Evolutionary conservation across 176 grass and related monocot species (phyloP).

Genomic region (Microstegium vimineum): DNA sequence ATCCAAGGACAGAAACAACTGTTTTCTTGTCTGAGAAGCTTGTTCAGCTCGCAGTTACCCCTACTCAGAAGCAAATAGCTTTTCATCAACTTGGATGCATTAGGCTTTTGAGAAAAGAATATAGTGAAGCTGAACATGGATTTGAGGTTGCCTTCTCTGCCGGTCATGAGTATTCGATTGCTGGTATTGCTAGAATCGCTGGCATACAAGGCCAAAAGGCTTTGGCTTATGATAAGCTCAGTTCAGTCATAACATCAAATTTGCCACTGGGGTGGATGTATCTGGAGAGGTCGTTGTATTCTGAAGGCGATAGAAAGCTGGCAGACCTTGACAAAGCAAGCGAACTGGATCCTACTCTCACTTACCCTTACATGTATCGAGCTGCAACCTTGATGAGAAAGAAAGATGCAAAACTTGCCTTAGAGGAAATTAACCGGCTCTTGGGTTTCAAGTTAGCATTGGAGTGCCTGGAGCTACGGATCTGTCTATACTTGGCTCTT

Average conservation of each 20-base stretch:
- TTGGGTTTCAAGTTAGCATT: conserved; percentile 84
- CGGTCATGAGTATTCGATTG: conserved; percentile 78
- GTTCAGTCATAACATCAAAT: conserved; percentile 67
- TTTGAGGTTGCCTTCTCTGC: conserved; percentile 63
- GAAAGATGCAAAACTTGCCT: conserved; percentile 66
- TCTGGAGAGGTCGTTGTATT: conserved; percentile 78
- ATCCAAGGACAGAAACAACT: conserved; percentile 59
- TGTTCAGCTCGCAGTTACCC: conserved; percentile 40
- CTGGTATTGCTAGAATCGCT: conserved; percentile 72
- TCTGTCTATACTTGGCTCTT: conserved; percentile 71
- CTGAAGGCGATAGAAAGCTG: conserved; percentile 55
- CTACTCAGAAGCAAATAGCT: conserved; percentile 78
- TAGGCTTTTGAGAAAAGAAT: conserved; percentile 71
- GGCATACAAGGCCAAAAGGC: conserved; percentile 48
- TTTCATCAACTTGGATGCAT: conserved; percentile 90
- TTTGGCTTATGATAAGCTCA: conserved; percentile 72
- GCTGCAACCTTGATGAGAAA: conserved; percentile 83
- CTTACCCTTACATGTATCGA: conserved; percentile 87
- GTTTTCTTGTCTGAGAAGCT: conserved; percentile 66
- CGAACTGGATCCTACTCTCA: conserved; percentile 82
- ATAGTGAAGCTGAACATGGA: conserved; percentile 52
- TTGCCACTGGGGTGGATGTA: conserved; percentile 86
- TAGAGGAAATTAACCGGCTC: conserved; percentile 77
- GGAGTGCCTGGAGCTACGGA: conserved; percentile 79
- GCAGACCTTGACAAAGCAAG: conserved; percentile 80